Percentiles rank a stretch among this genome's conserved stretches.
These are phyloP conservation scores for Fusarium sp. DNA, from an alignment of 2,329 filamentous ascomycete genomes.

Conservation along the genomic window DNA sequence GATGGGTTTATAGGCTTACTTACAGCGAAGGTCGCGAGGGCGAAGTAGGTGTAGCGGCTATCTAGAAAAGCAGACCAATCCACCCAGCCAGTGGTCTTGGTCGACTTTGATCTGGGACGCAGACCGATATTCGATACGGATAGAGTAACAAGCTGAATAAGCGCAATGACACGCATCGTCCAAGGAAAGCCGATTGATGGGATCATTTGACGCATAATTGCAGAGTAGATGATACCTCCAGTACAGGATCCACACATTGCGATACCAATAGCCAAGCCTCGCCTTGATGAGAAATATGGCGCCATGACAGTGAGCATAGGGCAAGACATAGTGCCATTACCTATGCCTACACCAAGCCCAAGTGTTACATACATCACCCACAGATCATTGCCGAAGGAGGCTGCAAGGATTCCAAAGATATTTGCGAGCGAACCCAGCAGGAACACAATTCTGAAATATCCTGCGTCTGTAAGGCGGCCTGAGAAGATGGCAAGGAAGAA, in stretches of 20 bases:
- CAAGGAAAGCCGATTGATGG: not conserved
- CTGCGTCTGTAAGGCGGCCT: not conserved
- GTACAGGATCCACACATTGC: conserved; percentile 7
- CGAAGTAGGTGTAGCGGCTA: not conserved
- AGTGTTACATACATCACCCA: not conserved
- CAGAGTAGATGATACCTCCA: conserved; percentile 6
- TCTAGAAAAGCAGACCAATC: conserved; percentile 9
- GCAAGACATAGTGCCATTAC: not conserved
- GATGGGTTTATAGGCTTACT: not conserved
- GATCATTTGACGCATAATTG: not conserved
- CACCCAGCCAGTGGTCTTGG: not conserved
- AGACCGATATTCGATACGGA: not conserved
- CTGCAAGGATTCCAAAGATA: not conserved
- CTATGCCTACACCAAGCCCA: not conserved
- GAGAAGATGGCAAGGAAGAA: conserved; percentile 1
- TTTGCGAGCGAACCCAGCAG: not conserved
- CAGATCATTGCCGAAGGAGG: not conserved
- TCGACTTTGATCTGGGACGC: not conserved
- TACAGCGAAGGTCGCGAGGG: not conserved
- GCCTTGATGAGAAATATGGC: not conserved
- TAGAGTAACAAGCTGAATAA: conserved; percentile 4
- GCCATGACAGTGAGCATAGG: conserved; percentile 5
- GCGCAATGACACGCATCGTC: conserved; percentile 3
- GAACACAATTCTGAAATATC: not conserved
- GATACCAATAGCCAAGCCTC: not conserved